phyloP scores from a whole-genome alignment of 1,139 yeast genomes.

The Suhomyces ambrosiae region DNA sequence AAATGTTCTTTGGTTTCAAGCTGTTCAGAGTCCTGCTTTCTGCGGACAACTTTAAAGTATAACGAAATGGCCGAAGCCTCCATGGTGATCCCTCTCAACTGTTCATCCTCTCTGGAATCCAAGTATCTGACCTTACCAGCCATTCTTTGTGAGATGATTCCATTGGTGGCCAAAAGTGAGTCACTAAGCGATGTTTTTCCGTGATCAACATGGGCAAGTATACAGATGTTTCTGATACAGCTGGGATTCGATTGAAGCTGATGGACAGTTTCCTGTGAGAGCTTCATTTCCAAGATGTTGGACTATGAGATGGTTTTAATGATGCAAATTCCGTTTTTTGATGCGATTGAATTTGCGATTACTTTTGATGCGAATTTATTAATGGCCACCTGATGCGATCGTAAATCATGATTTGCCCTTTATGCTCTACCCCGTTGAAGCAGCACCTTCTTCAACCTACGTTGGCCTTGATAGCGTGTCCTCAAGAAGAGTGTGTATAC shows the following conservation, averaged over 20 bases:
- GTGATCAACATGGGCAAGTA: slow-evolving; percentile 97
- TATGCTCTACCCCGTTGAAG: slow-evolving; percentile 26
- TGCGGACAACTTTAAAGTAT: slow-evolving; percentile 68
- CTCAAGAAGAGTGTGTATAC: slow-evolving; percentile 29
- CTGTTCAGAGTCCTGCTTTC: slow-evolving; percentile 31
- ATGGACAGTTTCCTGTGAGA: slow-evolving; percentile 63
- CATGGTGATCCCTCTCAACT: slow-evolving; percentile 95
- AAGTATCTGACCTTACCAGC: slow-evolving; percentile 94
- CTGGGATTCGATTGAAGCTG: slow-evolving; percentile 70
- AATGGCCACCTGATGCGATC: not conserved
- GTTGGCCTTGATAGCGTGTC: slow-evolving; percentile 31
- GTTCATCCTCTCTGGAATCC: slow-evolving; percentile 96
- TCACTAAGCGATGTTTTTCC: slow-evolving; percentile 97
- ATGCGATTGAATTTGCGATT: not conserved
- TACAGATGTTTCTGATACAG: slow-evolving; percentile 84
- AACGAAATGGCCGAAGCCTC: slow-evolving; percentile 91
- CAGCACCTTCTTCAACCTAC: slow-evolving; percentile 33
- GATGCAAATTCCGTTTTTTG: not conserved
- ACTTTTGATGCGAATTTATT: slow-evolving; percentile 1
- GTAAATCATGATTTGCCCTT: slow-evolving; percentile 27
- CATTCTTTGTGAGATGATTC: slow-evolving; percentile 89
- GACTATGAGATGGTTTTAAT: no score
- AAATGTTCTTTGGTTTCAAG: slow-evolving; percentile 69
- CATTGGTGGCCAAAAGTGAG: slow-evolving; percentile 89
- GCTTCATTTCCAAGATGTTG: no score